phyloP scores from a whole-genome alignment of 768 basidiomycete genomes.

The Scleroderma citrinum region DNA sequence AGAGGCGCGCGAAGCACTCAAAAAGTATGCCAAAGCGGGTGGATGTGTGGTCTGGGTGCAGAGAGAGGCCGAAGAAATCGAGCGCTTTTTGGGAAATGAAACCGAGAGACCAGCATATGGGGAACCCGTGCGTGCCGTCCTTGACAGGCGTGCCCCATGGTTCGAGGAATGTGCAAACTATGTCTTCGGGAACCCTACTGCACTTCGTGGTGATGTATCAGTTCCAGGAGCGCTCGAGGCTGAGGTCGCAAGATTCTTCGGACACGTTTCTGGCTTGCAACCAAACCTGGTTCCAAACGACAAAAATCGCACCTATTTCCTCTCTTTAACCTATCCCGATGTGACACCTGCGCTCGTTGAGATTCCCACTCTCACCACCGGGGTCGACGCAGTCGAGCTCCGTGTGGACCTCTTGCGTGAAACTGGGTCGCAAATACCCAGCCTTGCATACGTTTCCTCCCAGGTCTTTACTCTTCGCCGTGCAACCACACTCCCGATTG shows the following conservation, averaged over 20 bases:
- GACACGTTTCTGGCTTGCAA: conserved; percentile 69
- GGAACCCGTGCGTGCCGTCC: conserved; percentile 83
- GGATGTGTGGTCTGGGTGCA: conserved; percentile 84
- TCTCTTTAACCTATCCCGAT: conserved; percentile 90
- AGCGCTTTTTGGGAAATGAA: conserved; percentile 73
- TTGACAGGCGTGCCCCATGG: conserved; percentile 78
- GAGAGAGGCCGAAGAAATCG: conserved; percentile 74
- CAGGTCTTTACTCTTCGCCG: conserved; percentile 80
- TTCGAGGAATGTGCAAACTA: conserved; percentile 76
- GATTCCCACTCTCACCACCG: conserved; percentile 70
- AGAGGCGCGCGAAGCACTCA: conserved; percentile 64
- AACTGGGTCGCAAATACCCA: conserved; percentile 40
- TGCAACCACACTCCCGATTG: conserved; percentile 74
- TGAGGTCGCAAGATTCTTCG: conserved; percentile 83
- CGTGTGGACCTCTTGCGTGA: conserved; percentile 82
- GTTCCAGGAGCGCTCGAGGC: conserved; percentile 30
- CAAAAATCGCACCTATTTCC: conserved; percentile 79
- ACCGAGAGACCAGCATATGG: conserved; percentile 81
- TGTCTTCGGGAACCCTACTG: conserved; percentile 76
- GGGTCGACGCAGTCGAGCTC: conserved; percentile 91
- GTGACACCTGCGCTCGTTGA: conserved; percentile 59
- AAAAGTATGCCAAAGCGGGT: conserved; percentile 49
- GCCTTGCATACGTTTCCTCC: conserved; percentile 73
- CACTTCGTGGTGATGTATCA: conserved; percentile 15
- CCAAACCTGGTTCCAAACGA: conserved; percentile 57